Percentiles rank a stretch among this genome's conserved stretches.
Evolutionary conservation across 192 early-diverging fungal species (phyloP).

Genomic region (Entophlyctis luteolus): DNA sequence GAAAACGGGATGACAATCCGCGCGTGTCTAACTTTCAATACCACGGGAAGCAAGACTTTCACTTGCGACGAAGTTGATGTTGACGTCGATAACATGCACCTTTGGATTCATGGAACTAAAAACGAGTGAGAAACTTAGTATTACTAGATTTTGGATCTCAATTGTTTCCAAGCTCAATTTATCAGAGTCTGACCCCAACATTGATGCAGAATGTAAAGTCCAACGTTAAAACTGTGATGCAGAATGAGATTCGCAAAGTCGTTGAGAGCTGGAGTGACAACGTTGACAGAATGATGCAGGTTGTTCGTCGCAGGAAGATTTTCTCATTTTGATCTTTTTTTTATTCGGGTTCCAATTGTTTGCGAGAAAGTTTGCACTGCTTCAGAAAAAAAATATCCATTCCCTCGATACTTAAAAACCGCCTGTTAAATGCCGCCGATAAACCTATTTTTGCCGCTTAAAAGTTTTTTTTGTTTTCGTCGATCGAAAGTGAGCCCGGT

Average conservation of each 20-base stretch:
- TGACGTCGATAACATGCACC: not conserved
- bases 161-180: not conserved
- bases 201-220: not conserved
- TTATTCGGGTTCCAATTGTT: too few species aligned
- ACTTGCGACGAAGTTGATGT: not conserved
- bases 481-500: conserved; percentile 83
- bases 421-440: too few species aligned
- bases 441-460: too few species aligned
- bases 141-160: not conserved
- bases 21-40: not conserved
- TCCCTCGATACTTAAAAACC: too few species aligned
- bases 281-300: not conserved
- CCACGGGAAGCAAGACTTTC: not conserved
- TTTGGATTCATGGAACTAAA: not conserved
- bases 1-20: not conserved
- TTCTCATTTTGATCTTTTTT: too few species aligned
- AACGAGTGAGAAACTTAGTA: not conserved
- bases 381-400: too few species aligned
- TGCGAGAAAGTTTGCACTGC: too few species aligned
- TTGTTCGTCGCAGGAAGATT: too few species aligned
- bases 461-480: conserved; percentile 96
- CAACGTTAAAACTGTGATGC: not conserved
- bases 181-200: not conserved
- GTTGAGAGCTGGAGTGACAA: not conserved
- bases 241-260: not conserved